Conservation (phyloP, 352 stramenopile species). For the Pythium insidiosum region DNA sequence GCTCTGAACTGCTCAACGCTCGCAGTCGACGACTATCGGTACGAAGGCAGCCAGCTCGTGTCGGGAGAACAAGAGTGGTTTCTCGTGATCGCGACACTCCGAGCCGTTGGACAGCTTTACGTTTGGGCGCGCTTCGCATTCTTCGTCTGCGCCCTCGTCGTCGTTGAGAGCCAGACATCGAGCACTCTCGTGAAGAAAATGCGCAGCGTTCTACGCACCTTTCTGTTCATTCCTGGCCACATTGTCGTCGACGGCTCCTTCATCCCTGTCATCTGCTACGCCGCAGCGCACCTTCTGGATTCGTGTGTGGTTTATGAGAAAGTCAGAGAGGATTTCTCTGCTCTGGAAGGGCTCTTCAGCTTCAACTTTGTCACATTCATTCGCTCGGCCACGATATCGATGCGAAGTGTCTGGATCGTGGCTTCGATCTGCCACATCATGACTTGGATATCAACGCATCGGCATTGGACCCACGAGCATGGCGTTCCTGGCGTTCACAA, state of each 20-base stretch:
- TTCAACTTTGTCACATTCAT: conserved; percentile 18
- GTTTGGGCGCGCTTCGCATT: background rate
- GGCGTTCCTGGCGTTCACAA: conserved; percentile 19
- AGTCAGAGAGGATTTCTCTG: conserved; percentile 22
- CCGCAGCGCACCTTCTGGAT: conserved; percentile 29
- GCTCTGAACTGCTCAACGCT: background rate
- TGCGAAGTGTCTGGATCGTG: conserved; percentile 32
- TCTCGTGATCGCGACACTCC: background rate
- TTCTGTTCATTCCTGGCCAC: conserved; percentile 29
- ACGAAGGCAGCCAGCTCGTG: background rate
- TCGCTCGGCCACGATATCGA: conserved; percentile 19
- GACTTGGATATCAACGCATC: background rate
- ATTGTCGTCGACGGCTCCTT: conserved; percentile 35
- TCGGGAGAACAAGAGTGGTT: background rate
- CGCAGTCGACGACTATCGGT: background rate
- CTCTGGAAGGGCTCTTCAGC: conserved; percentile 15
- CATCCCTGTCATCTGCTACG: conserved; percentile 34
- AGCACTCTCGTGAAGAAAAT: too few relatives aligned
- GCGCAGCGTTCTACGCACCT: too few relatives aligned
- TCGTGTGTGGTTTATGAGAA: conserved; percentile 25
- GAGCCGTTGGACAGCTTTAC: background rate
- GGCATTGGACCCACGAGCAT: conserved; percentile 1
- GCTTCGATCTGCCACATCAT: conserved; percentile 17
- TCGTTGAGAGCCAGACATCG: too few relatives aligned
- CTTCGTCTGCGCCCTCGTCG: background rate